These are phyloP conservation scores for Sporobolus alterniflorus DNA, from an alignment of 202 grass and related monocot species.

Conservation along the genomic window DNA sequence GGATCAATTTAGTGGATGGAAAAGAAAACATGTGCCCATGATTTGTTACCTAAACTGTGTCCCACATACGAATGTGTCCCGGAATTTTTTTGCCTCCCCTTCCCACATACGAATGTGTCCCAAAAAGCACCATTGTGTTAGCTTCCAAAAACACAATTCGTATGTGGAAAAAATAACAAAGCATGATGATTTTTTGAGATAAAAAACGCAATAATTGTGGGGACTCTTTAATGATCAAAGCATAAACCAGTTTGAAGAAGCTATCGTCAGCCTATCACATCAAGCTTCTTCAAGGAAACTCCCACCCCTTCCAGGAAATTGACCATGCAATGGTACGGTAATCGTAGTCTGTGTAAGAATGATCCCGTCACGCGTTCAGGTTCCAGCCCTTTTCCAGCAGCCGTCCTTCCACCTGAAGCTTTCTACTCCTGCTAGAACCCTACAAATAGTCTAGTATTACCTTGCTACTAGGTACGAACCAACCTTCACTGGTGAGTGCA, in stretches of 20 bases:
- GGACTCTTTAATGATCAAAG: neutral
- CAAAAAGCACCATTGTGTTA: no score
- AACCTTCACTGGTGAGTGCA: neutral
- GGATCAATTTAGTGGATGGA: no score
- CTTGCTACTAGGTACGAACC: neutral
- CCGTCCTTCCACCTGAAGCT: slow-evolving; percentile 24
- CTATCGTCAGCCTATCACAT: neutral
- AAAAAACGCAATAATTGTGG: neutral
- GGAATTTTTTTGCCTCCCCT: no score
- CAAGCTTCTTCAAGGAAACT: neutral
- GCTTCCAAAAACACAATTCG: no score
- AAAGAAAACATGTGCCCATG: no score
- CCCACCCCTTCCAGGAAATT: slow-evolving; percentile 18
- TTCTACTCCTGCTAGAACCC: slow-evolving; percentile 1
- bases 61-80: no score
- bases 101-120: no score
- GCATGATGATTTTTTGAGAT: no score
- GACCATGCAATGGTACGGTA: neutral
- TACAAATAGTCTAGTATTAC: slow-evolving; percentile 36
- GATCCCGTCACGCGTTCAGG: slow-evolving; percentile 1
- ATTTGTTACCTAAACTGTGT: no score
- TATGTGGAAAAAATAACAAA: no score
- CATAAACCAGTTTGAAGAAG: neutral
- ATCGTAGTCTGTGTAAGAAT: neutral
- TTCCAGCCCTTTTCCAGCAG: neutral